Evolutionary conservation across 805 yeast species (phyloP), one percentile per base, ranked within the genome.

Genomic region (Metahyphopichia silvanorum): DNA sequence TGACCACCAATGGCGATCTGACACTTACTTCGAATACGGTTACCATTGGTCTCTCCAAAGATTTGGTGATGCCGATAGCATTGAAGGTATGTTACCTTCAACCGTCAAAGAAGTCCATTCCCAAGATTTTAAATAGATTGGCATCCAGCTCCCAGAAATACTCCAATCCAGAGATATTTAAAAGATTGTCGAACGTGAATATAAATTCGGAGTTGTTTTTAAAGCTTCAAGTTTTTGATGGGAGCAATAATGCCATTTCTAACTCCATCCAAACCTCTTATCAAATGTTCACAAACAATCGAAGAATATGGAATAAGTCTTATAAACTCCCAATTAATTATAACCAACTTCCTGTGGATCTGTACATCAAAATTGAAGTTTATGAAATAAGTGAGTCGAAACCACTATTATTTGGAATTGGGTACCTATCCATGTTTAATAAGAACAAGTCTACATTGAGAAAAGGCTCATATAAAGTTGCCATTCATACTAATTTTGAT

Each of bases 221-320:
- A 6, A 46, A 50, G 9, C 42, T 57, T 6, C 51, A 57, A 24
- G 53, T 64, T 2, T 53, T 54, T 32, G 64, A 57, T 38, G 63
- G 64, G 5, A 40, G 39, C 16, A 51, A 49, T 38, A 51, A 60
- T 34, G 51, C 54, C 18, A 22, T 61, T 7, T 47, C 63, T 5
- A 35, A 48, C 3, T 55, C 63, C 14, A 51, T 61, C 7, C 70
- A 62, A 39, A 60, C 71, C 5, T 51, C 58, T 6, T 64, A 61
- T 40, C 53, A 51, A 33, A 33, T 53, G 8, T 66, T 66, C 33
- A 16, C 53, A 29, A 50, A 46, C 28, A 60, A 54, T 31, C 53
- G 50, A 30, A 20, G 73, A 72, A 49, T 72, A 53, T 86, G 93
- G 89, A 74, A 82, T 44, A 77, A 78, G 38, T 82, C 87, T 83